These are phyloP conservation scores for Linderniella brevidens DNA, from an alignment of 257 asterid genomes.

Conservation along the genomic window DNA sequence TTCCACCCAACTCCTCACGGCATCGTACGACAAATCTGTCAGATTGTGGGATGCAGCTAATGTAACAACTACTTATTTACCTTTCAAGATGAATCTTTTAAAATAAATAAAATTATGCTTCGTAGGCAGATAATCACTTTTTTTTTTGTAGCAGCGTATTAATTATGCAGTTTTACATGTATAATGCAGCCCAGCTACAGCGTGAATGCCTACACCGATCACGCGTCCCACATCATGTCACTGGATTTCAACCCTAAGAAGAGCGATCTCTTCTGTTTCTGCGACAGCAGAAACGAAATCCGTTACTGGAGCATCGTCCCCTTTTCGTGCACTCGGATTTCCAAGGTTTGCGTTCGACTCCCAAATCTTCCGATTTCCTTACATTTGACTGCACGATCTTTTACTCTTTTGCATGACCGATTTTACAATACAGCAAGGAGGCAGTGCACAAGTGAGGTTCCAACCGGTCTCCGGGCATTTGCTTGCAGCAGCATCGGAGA, in stretches of 20 bases:
- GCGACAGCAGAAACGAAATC: constrained; percentile 90
- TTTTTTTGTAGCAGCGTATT: neutral
- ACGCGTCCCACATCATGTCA: constrained; percentile 76
- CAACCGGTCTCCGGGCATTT: constrained; percentile 84
- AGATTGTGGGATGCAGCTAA: constrained; percentile 95
- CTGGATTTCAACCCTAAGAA: constrained; percentile 92
- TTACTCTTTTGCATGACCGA: neutral
- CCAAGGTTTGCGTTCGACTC: constrained; percentile 35
- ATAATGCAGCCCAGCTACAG: constrained; percentile 62
- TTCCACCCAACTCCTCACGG: constrained; percentile 94
- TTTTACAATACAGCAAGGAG: constrained; percentile 34
- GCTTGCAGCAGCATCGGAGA: constrained; percentile 94
- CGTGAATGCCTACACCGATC: constrained; percentile 78
- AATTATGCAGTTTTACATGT: neutral
- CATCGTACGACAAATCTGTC: constrained; percentile 90
- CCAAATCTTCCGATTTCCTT: neutral
- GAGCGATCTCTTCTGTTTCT: constrained; percentile 85
- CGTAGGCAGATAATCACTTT: too few relatives aligned
- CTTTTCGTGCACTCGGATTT: constrained; percentile 58
- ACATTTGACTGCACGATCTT: neutral
- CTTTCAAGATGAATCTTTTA: constrained; percentile 21
- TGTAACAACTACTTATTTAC: too few relatives aligned
- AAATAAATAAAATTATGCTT: neutral
- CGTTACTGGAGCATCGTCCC: constrained; percentile 77
- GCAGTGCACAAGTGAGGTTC: constrained; percentile 74